A percentile compares a stretch with the other conserved stretches of the same genome.
Conservation (phyloP, 352 stramenopile genomes). For the Thalassiosira mediterranea region DNA sequence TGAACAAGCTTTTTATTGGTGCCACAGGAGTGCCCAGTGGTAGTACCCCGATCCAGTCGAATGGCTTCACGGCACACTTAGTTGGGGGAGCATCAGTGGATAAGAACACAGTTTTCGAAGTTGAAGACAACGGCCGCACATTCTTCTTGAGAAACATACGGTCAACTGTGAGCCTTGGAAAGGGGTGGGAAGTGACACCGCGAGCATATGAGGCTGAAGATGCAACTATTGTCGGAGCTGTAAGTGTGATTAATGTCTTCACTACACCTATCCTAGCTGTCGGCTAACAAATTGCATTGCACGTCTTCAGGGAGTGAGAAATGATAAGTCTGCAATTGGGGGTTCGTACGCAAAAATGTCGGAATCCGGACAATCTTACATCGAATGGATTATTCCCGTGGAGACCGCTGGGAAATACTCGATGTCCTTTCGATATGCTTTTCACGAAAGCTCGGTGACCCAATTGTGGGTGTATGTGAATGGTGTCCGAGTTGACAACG, state of each 20-base stretch:
- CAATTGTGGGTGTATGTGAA: too few species aligned
- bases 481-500: too few species aligned
- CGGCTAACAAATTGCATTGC: neutral
- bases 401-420: constrained; percentile 29
- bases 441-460: neutral
- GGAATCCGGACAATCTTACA: constrained; percentile 10
- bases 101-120: constrained; percentile 56
- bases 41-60: constrained; percentile 20
- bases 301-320: constrained; percentile 3
- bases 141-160: constrained; percentile 60
- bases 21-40: constrained; percentile 14
- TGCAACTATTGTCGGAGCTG: too few species aligned
- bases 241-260: too few species aligned
- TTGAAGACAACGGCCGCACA: constrained; percentile 42
- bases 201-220: constrained; percentile 41
- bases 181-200: constrained; percentile 46
- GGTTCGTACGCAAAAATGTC: too few species aligned
- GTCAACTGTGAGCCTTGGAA: constrained; percentile 45
- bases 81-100: constrained; percentile 17
- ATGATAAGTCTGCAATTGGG: constrained; percentile 21
- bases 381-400: constrained; percentile 46
- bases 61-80: constrained; percentile 15
- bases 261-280: too few species aligned
- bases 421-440: constrained; percentile 46
- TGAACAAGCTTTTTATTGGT: constrained; percentile 54